phyloP scores from a whole-genome alignment of 371 early-diverging fungal genomes.

The Mucor saturninus region DNA sequence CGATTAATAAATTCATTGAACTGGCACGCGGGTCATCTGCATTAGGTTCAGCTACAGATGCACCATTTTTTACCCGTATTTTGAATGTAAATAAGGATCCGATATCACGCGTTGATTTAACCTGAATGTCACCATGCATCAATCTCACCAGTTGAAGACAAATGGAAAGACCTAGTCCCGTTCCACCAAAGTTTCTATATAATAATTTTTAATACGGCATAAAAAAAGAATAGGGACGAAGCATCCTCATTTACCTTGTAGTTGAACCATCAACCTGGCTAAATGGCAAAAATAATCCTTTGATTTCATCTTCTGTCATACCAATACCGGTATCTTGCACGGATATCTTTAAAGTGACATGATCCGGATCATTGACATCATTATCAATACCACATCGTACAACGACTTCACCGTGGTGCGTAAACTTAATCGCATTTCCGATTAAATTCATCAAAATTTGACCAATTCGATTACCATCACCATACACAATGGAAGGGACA shows the following conservation, averaged over 20 bases:
- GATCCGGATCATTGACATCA: slow-evolving; percentile 24
- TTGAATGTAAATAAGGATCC: slow-evolving; percentile 62
- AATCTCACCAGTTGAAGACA: slow-evolving; percentile 57
- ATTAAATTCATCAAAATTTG: slow-evolving; percentile 54
- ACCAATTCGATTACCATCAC: slow-evolving; percentile 57
- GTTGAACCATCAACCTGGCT: slow-evolving; percentile 65
- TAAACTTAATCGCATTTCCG: slow-evolving; percentile 59
- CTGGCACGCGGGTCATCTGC: slow-evolving; percentile 31
- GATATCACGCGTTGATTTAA: slow-evolving; percentile 49
- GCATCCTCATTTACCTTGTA: slow-evolving; percentile 36
- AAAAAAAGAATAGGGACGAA: not conserved
- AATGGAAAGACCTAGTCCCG: slow-evolving; percentile 69
- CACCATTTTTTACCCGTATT: slow-evolving; percentile 44
- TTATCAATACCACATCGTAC: slow-evolving; percentile 40
- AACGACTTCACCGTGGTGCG: slow-evolving; percentile 57
- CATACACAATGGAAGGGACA: slow-evolving; percentile 43
- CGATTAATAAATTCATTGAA: slow-evolving; percentile 26
- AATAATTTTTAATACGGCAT: not conserved
- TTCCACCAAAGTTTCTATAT: slow-evolving; percentile 60
- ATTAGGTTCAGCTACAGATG: slow-evolving; percentile 34
- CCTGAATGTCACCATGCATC: slow-evolving; percentile 62
- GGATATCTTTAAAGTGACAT: slow-evolving; percentile 36
- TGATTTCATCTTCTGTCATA: slow-evolving; percentile 50
- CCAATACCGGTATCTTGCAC: slow-evolving; percentile 61
- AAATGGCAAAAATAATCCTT: slow-evolving; percentile 60